Evolutionary conservation across 2,329 filamentous ascomycete genomes (phyloP).

Genomic region (Pseudogymnoascus verrucosus): DNA sequence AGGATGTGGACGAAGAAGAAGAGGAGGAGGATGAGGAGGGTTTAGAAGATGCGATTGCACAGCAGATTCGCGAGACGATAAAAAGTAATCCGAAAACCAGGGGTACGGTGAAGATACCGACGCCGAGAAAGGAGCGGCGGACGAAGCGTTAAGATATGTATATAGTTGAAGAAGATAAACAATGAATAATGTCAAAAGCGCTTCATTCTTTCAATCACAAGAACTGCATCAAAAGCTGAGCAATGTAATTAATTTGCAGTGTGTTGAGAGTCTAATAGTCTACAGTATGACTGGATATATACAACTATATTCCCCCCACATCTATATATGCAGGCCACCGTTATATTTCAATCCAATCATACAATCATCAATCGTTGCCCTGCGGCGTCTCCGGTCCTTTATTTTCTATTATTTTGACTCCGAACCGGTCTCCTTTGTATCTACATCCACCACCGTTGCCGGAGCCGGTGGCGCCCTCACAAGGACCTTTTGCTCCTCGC

Average conservation of each 20-base stretch:
- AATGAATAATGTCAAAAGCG: slow-evolving; percentile 8
- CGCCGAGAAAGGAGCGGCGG: slow-evolving; percentile 26
- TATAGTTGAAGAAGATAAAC: slow-evolving; percentile 2
- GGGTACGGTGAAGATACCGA: slow-evolving; percentile 15
- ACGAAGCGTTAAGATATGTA: slow-evolving; percentile 17
- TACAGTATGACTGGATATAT: slow-evolving; percentile 7
- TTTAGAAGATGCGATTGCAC: slow-evolving; percentile 21
- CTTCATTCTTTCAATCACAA: neutral
- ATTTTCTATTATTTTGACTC: slow-evolving; percentile 1
- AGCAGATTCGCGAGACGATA: slow-evolving; percentile 25
- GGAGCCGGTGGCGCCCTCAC: slow-evolving; percentile 4
- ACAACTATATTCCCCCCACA: slow-evolving; percentile 3
- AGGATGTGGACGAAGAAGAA: slow-evolving; percentile 27
- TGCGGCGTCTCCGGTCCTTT: neutral
- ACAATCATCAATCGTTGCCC: neutral
- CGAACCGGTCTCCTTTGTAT: neutral
- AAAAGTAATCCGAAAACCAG: slow-evolving; percentile 18
- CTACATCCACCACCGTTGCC: neutral
- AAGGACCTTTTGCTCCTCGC: slow-evolving; percentile 18
- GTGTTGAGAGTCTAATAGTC: slow-evolving; percentile 6
- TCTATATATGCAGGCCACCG: neutral
- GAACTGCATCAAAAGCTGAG: neutral
- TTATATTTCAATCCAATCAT: slow-evolving; percentile 5
- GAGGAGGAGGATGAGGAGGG: slow-evolving; percentile 21
- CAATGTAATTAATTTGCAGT: neutral